Evolutionary conservation across 1,139 yeast genomes (phyloP).

Genomic region (Zygosaccharomyces sapae): DNA sequence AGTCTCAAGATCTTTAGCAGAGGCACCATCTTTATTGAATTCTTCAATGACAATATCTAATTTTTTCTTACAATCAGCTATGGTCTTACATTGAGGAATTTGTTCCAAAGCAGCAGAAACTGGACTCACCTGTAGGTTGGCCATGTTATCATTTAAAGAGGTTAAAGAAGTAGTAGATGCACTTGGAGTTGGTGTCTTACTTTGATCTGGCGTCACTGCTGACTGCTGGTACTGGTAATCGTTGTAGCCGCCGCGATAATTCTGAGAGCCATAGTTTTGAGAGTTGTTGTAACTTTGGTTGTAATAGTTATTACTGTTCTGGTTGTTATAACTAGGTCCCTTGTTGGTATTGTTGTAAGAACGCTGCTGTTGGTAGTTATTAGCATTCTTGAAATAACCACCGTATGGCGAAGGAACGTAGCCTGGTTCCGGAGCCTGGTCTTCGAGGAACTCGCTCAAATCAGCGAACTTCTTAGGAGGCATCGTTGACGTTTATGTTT

Average conservation of each 20-base stretch:
- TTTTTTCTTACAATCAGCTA: constrained; percentile 63
- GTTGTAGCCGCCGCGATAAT: constrained; percentile 9
- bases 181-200: constrained; percentile 34
- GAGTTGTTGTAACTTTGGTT: constrained; percentile 16
- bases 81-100: constrained; percentile 53
- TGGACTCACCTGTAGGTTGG: constrained; percentile 65
- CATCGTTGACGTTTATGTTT: constrained; percentile 18
- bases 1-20: constrained; percentile 45
- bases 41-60: constrained; percentile 53
- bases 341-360: constrained; percentile 11
- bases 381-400: constrained; percentile 31
- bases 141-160: constrained; percentile 65
- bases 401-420: constrained; percentile 35
- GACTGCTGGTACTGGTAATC: constrained; percentile 25
- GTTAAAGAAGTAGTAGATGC: constrained; percentile 59
- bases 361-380: constrained; percentile 24
- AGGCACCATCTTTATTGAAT: constrained; percentile 46
- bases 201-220: constrained; percentile 29
- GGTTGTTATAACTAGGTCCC: constrained; percentile 13
- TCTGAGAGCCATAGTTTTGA: constrained; percentile 13
- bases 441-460: constrained; percentile 31
- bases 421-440: constrained; percentile 32
- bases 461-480: constrained; percentile 37
- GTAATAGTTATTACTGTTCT: constrained; percentile 11
- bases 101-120: constrained; percentile 55